Evolutionary conservation across 805 yeast species (phyloP).

Genomic region (Saturnispora hagleri): DNA sequence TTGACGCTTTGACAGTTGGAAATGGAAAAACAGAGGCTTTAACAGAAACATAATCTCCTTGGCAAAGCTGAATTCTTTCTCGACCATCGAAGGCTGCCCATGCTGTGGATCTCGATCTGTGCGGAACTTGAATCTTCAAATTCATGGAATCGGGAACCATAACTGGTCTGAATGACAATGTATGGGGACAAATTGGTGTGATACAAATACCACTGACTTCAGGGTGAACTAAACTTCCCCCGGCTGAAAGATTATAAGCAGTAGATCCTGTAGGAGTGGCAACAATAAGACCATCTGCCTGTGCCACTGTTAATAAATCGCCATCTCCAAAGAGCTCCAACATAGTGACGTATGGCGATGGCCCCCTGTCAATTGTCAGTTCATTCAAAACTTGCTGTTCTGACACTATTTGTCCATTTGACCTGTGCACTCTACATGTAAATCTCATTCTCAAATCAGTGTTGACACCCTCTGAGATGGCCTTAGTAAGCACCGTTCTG

Average conservation of each 20-base stretch:
- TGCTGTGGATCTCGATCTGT: slow-evolving; percentile 74
- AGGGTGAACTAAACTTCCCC: slow-evolving; percentile 92
- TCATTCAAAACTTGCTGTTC: slow-evolving; percentile 83
- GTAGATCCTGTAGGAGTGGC: slow-evolving; percentile 97
- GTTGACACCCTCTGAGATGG: slow-evolving; percentile 62
- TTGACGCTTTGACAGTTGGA: slow-evolving; percentile 77
- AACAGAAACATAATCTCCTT: slow-evolving; percentile 80
- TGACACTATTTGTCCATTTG: slow-evolving; percentile 44
- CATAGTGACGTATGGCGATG: slow-evolving; percentile 85
- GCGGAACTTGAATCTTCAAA: slow-evolving; percentile 72
- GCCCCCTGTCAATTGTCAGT: slow-evolving; percentile 86
- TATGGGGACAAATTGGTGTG: slow-evolving; percentile 95
- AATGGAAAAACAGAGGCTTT: slow-evolving; percentile 86
- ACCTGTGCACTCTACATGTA: slow-evolving; percentile 61
- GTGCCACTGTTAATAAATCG: slow-evolving; percentile 75
- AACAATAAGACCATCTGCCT: slow-evolving; percentile 86
- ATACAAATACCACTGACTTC: slow-evolving; percentile 87
- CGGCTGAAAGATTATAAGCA: slow-evolving; percentile 91
- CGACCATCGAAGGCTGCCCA: slow-evolving; percentile 98
- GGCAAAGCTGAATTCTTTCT: slow-evolving; percentile 65
- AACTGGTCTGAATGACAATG: slow-evolving; percentile 86
- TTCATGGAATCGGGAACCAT: slow-evolving; percentile 89
- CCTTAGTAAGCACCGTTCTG: slow-evolving; percentile 44
- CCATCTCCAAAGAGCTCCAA: slow-evolving; percentile 86
- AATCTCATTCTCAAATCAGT: slow-evolving; percentile 81